Evolutionary conservation across 345 rosid species (phyloP).

Genomic region (Pistacia atlantica): DNA sequence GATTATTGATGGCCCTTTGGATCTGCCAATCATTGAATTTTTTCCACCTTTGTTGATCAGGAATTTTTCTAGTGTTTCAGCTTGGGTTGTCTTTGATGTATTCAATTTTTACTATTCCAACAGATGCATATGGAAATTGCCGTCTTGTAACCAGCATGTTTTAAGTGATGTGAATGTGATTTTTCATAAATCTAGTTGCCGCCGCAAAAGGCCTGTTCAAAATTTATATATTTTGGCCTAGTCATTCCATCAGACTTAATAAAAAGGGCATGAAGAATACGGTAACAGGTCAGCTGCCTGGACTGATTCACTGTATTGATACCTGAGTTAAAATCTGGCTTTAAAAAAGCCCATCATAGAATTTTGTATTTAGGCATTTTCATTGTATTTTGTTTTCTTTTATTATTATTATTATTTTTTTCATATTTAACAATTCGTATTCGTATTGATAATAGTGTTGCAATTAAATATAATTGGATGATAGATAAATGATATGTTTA

Average conservation of each 20-base stretch:
- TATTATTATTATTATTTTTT: too few species aligned
- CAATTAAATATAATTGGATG: too few species aligned
- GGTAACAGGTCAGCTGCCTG: neutral
- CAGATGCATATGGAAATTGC: slow-evolving; percentile 13
- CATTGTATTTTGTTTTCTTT: too few species aligned
- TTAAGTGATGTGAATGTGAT: neutral
- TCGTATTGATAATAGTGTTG: too few species aligned
- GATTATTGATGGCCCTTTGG: neutral
- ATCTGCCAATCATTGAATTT: neutral
- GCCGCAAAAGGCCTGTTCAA: neutral
- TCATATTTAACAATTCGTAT: too few species aligned
- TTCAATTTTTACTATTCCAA: slow-evolving; percentile 11
- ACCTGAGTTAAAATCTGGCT: neutral
- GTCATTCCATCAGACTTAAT: neutral
- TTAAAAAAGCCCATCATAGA: neutral
- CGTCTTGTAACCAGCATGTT: slow-evolving; percentile 21
- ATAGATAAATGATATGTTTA: too few species aligned
- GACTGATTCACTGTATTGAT: neutral
- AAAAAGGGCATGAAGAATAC: neutral
- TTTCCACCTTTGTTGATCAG: slow-evolving; percentile 6
- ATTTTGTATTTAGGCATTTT: neutral
- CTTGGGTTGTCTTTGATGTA: slow-evolving; percentile 11
- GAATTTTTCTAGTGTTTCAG: slow-evolving; percentile 32
- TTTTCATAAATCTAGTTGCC: neutral
- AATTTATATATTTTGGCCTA: neutral